phyloP scores from a whole-genome alignment of 2,329 filamentous ascomycete genomes.

The Colletotrichum australisinense region DNA sequence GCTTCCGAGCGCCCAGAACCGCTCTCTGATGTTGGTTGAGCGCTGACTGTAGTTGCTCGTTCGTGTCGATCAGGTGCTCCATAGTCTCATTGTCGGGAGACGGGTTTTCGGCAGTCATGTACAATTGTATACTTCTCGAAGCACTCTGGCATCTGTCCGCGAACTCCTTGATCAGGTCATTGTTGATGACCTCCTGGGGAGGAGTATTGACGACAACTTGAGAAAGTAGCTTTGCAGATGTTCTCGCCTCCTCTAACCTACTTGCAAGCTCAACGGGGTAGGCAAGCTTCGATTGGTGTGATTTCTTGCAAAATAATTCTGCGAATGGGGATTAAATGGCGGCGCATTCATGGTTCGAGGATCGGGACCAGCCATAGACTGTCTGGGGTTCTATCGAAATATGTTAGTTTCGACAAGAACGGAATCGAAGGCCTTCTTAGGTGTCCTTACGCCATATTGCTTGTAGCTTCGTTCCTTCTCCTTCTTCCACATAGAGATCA shows the following conservation, averaged over 20 bases:
- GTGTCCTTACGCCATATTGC: conserved; percentile 59
- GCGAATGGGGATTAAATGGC: conserved; percentile 54
- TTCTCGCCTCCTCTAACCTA: conserved; percentile 89
- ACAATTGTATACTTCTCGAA: conserved; percentile 83
- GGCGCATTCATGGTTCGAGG: conserved; percentile 56
- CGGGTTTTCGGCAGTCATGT: conserved; percentile 84
- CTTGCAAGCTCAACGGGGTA: conserved; percentile 79
- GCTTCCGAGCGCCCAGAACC: conserved; percentile 72
- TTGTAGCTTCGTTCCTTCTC: conserved; percentile 78
- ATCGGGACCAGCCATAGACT: conserved; percentile 39
- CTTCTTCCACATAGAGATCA: conserved; percentile 90
- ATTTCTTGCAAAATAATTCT: conserved; percentile 69
- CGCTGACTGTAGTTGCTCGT: conserved; percentile 87
- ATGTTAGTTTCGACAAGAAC: conserved; percentile 29
- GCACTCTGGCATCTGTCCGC: conserved; percentile 86
- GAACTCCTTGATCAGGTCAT: conserved; percentile 95
- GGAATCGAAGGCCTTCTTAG: not conserved
- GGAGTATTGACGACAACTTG: conserved; percentile 92
- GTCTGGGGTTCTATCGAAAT: conserved; percentile 36
- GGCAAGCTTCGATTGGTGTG: conserved; percentile 67
- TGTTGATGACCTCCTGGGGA: conserved; percentile 77
- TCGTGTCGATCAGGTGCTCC: conserved; percentile 92
- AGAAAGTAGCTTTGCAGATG: conserved; percentile 89
- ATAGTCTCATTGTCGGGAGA: conserved; percentile 93
- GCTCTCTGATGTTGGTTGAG: conserved; percentile 88